Evolutionary conservation across 179 eudicot species (phyloP).

Genomic region (Nepenthes alata): DNA sequence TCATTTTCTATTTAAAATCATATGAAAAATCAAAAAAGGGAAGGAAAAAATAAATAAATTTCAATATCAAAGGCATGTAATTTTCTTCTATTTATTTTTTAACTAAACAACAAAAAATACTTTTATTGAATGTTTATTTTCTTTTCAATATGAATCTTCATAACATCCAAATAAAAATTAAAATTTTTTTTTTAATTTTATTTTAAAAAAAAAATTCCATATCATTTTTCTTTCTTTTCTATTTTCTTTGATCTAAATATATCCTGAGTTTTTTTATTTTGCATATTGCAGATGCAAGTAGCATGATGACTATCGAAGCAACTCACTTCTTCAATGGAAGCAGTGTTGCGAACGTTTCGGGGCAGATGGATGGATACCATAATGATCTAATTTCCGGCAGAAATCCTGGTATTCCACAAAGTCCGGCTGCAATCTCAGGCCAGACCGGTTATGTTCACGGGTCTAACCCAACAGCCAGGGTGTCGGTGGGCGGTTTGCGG

Average conservation of each 20-base stretch:
- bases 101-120: background rate
- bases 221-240: no score
- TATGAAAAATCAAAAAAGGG: no score
- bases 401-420: slow-evolving; percentile 34
- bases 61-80: no score
- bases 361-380: slow-evolving; percentile 45
- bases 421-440: slow-evolving; percentile 27
- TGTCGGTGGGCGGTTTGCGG: slow-evolving; percentile 39
- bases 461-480: slow-evolving; percentile 35
- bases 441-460: slow-evolving; percentile 48
- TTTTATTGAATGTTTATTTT: no score
- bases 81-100: background rate
- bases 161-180: no score
- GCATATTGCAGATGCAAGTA: slow-evolving; percentile 28
- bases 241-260: no score
- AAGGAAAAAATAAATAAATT: no score
- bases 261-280: background rate
- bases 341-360: slow-evolving; percentile 28
- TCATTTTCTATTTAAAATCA: no score
- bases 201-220: no score
- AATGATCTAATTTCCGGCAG: slow-evolving; percentile 33
- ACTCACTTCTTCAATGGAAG: slow-evolving; percentile 35
- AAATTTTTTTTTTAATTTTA: no score
- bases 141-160: no score
- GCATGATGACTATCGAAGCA: slow-evolving; percentile 26